Percentiles rank a stretch among this genome's conserved stretches.
Evolutionary conservation across 352 stramenopile species (phyloP).

Genomic region (Thalassiosira delicatula): DNA sequence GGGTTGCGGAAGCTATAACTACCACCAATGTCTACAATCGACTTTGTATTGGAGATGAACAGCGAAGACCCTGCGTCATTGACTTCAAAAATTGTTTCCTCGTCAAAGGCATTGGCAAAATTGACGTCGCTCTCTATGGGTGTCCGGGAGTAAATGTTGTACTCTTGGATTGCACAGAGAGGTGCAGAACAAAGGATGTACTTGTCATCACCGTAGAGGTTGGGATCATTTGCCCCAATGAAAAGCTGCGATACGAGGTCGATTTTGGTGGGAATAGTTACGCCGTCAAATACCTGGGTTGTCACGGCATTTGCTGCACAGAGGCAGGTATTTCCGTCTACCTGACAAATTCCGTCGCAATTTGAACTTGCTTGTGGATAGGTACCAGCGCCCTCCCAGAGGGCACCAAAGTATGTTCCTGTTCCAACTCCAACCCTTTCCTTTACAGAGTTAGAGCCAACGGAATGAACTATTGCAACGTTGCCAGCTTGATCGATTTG

Average conservation of each 20-base stretch:
- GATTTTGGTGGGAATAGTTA: constrained; percentile 2
- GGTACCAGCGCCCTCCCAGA: constrained; percentile 39
- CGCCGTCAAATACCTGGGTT: constrained; percentile 35
- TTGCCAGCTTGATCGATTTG: constrained; percentile 55
- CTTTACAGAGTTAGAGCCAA: constrained; percentile 36
- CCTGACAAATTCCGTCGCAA: constrained; percentile 42
- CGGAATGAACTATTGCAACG: constrained; percentile 58
- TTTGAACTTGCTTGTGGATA: constrained; percentile 38
- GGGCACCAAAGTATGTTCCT: constrained; percentile 55
- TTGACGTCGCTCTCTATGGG: constrained; percentile 61
- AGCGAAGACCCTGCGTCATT: constrained; percentile 30
- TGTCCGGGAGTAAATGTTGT: constrained; percentile 35
- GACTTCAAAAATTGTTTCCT: constrained; percentile 38
- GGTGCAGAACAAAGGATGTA: constrained; percentile 38
- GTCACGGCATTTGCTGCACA: constrained; percentile 35
- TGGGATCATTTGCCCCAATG: constrained; percentile 38
- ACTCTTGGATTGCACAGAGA: constrained; percentile 7
- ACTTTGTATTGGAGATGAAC: constrained; percentile 60
- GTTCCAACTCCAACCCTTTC: constrained; percentile 40
- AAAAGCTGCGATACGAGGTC: constrained; percentile 30
- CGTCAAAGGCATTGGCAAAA: constrained; percentile 8
- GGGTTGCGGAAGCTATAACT: constrained; percentile 72
- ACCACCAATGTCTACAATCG: constrained; percentile 41
- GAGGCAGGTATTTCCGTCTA: constrained; percentile 44
- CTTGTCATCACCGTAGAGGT: constrained; percentile 16